phyloP scores from a whole-genome alignment of 2,329 filamentous ascomycete species.

The Diaporthe sp. region DNA sequence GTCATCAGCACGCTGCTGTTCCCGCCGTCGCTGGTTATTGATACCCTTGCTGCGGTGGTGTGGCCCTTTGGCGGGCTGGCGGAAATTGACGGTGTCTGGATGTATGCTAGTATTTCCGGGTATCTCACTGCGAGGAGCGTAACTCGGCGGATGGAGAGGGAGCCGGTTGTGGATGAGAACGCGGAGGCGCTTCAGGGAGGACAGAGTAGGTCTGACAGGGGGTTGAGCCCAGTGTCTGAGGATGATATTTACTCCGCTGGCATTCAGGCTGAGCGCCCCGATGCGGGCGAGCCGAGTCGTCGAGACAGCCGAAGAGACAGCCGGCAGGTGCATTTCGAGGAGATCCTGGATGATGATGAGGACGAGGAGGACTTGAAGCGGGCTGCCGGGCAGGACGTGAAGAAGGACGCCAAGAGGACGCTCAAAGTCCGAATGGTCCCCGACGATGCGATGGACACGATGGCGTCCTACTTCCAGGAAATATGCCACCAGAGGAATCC shows the following conservation, averaged over 20 bases:
- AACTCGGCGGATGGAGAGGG: slow-evolving; percentile 12
- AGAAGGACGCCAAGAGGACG: neutral
- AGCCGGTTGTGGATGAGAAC: neutral
- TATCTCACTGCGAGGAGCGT: slow-evolving; percentile 29
- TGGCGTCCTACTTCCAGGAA: slow-evolving; percentile 35
- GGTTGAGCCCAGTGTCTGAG: slow-evolving; percentile 9
- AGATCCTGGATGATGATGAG: slow-evolving; percentile 10
- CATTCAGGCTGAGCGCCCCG: neutral
- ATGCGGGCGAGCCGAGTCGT: neutral
- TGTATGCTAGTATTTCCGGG: slow-evolving; percentile 14
- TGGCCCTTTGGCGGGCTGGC: slow-evolving; percentile 33
- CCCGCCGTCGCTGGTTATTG: slow-evolving; percentile 26
- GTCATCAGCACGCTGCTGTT: slow-evolving; percentile 18
- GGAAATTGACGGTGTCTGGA: slow-evolving; percentile 33
- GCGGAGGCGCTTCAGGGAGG: neutral
- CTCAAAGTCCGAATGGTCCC: slow-evolving; percentile 30
- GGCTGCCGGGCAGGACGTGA: neutral
- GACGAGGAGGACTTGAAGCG: slow-evolving; percentile 11
- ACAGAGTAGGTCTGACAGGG: neutral
- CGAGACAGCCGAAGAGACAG: neutral
- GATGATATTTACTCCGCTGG: slow-evolving; percentile 14
- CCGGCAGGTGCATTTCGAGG: slow-evolving; percentile 30
- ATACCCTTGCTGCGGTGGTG: slow-evolving; percentile 11
- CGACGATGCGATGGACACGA: slow-evolving; percentile 33
- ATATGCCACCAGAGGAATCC: slow-evolving; percentile 34